These are phyloP conservation scores for Dothidotthia symphoricarpi DNA, from an alignment of 2,329 filamentous ascomycete species.

Conservation along the genomic window DNA sequence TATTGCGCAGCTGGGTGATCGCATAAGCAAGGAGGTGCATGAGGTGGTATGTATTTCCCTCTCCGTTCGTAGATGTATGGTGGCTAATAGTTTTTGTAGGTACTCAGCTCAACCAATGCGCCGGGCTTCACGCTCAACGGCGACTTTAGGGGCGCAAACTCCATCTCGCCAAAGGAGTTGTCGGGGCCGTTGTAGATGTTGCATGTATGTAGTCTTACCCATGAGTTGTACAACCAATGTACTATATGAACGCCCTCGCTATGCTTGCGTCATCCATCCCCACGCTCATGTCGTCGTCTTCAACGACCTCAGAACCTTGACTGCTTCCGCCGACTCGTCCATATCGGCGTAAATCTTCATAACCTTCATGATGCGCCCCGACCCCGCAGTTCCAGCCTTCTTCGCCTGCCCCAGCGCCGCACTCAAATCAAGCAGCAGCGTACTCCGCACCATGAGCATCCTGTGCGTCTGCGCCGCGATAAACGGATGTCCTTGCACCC, in stretches of 20 bases:
- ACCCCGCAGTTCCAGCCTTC: constrained; percentile 39
- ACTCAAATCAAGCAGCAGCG: constrained; percentile 63
- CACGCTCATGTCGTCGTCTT: constrained; percentile 16
- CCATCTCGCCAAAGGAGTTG: constrained; percentile 42
- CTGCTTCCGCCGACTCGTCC: constrained; percentile 59
- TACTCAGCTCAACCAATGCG: constrained; percentile 82
- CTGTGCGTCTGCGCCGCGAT: constrained; percentile 57
- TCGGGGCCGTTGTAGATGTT: constrained; percentile 34
- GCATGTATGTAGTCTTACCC: constrained; percentile 14
- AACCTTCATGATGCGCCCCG: constrained; percentile 53
- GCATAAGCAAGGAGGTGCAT: constrained; percentile 69
- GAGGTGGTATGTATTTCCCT: constrained; percentile 56
- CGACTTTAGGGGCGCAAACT: constrained; percentile 60
- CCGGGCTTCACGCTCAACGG: constrained; percentile 87
- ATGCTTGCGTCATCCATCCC: constrained; percentile 30
- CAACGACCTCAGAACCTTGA: constrained; percentile 54
- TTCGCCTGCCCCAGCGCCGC: constrained; percentile 60
- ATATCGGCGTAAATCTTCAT: constrained; percentile 61
- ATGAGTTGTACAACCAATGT: constrained; percentile 35
- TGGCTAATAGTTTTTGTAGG: constrained; percentile 50
- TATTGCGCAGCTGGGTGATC: constrained; percentile 63
- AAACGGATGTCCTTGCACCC: constrained; percentile 63
- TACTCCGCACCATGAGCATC: constrained; percentile 59
- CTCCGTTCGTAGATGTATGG: constrained; percentile 5
- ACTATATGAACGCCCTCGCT: constrained; percentile 50